Conservation (phyloP, 2,329 filamentous ascomycete genomes). For the Ceratocystis diversiconidia region DNA sequence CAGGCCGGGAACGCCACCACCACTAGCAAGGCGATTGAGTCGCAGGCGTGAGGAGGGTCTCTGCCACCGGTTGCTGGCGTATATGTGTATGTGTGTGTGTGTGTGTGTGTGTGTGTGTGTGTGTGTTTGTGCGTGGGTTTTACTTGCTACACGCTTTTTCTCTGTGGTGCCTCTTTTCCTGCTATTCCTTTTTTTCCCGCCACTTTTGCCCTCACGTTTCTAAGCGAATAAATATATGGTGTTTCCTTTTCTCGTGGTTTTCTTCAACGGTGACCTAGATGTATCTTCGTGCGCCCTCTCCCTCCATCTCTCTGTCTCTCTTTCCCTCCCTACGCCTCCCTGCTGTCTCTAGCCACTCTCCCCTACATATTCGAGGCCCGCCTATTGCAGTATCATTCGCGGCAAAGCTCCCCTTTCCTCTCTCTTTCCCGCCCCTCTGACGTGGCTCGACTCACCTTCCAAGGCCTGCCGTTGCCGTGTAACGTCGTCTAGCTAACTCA, state of each 20-base stretch:
- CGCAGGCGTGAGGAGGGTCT: neutral
- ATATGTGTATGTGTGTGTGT: neutral
- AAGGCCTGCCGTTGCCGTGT: neutral
- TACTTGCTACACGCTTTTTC: neutral
- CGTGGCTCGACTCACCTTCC: conserved; percentile 1
- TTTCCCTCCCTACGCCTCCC: neutral
- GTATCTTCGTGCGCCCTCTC: neutral
- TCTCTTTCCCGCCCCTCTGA: neutral
- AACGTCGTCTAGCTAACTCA: neutral
- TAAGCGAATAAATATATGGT: conserved; percentile 6
- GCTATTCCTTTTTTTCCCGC: neutral
- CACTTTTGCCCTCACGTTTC: neutral
- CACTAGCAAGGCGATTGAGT: neutral
- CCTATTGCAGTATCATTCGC: neutral
- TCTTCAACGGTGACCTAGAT: neutral
- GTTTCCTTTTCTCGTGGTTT: conserved; percentile 7
- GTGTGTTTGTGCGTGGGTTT: neutral
- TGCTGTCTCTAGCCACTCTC: too few species aligned
- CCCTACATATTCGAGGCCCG: neutral
- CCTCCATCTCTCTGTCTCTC: too few species aligned
- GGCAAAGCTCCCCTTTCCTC: neutral
- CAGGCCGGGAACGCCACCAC: neutral
- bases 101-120: neutral
- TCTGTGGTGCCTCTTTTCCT: neutral
- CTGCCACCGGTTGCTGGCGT: neutral